Conservation (phyloP, 2,329 filamentous ascomycete genomes). For the Colletotrichum sp. region DNA sequence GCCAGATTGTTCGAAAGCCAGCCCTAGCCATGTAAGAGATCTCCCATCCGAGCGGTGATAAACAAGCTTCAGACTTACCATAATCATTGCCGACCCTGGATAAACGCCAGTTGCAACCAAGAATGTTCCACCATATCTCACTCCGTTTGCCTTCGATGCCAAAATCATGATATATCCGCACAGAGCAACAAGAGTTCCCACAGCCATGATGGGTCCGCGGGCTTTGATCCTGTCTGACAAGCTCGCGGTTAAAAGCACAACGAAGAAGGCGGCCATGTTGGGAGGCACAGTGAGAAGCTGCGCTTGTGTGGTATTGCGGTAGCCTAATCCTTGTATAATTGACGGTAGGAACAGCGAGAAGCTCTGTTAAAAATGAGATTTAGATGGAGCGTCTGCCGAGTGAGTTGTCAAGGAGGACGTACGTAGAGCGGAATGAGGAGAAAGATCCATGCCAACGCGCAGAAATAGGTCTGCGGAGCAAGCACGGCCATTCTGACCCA, state of each 20-base stretch:
- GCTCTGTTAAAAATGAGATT: background rate
- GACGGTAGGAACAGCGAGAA: background rate
- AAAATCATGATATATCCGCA: conserved; percentile 39
- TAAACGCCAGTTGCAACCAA: conserved; percentile 29
- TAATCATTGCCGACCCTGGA: conserved; percentile 27
- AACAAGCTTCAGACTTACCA: conserved; percentile 20
- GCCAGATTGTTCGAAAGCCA: conserved; percentile 48
- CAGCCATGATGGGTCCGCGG: conserved; percentile 34
- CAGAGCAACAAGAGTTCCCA: conserved; percentile 31
- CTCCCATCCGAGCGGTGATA: background rate
- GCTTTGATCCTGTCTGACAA: conserved; percentile 34
- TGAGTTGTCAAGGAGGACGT: background rate
- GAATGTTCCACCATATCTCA: conserved; percentile 40
- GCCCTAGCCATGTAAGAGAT: conserved; percentile 20
- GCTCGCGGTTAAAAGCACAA: conserved; percentile 33
- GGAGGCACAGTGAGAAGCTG: conserved; percentile 35
- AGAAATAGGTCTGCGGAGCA: conserved; percentile 31
- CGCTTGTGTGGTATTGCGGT: conserved; percentile 23
- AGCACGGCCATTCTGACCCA: conserved; percentile 38
- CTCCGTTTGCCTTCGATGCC: conserved; percentile 27
- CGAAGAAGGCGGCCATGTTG: conserved; percentile 33
- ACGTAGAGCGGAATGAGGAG: conserved; percentile 29
- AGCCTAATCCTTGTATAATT: conserved; percentile 29
- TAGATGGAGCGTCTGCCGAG: background rate
- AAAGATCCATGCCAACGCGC: conserved; percentile 27